Conservation (phyloP, 805 yeast species). For the Diddensiella caesifluorescens region DNA sequence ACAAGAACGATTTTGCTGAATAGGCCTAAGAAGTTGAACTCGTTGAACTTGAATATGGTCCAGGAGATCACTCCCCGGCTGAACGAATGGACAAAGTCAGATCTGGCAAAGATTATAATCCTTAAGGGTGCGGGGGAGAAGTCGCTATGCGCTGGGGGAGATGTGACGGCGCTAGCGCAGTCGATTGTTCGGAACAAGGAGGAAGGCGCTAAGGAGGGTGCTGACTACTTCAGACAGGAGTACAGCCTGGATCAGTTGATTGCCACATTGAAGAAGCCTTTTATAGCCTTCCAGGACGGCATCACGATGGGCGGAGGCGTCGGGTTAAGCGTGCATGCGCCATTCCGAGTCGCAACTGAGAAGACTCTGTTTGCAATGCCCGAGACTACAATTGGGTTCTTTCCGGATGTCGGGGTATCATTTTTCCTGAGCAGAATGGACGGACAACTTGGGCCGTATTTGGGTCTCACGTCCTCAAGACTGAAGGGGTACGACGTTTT, state of each 20-base stretch:
- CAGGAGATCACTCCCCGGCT: constrained; percentile 64
- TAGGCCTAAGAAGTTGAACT: constrained; percentile 79
- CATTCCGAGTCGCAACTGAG: constrained; percentile 92
- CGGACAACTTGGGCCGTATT: constrained; percentile 76
- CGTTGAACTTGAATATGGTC: constrained; percentile 74
- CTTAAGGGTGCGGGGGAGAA: constrained; percentile 57
- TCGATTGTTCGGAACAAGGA: constrained; percentile 32
- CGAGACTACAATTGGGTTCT: constrained; percentile 92
- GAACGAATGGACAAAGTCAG: constrained; percentile 68
- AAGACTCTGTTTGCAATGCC: constrained; percentile 94
- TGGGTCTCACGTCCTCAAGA: constrained; percentile 81
- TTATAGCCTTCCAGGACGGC: constrained; percentile 82
- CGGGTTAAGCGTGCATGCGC: constrained; percentile 83
- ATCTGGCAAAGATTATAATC: constrained; percentile 57
- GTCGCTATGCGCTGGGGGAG: constrained; percentile 95
- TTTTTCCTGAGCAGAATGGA: constrained; percentile 81
- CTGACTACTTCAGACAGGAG: constrained; percentile 70
- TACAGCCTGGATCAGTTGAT: constrained; percentile 74
- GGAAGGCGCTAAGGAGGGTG: constrained; percentile 48
- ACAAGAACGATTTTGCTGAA: constrained; percentile 73
- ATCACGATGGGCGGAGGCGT: constrained; percentile 98
- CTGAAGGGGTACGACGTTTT: constrained; percentile 77
- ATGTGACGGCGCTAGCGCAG: constrained; percentile 72
- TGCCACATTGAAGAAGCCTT: constrained; percentile 81
- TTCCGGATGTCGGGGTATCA: constrained; percentile 93